Conservation (phyloP, 352 stramenopile genomes). For the Pythium phragmiticola region DNA sequence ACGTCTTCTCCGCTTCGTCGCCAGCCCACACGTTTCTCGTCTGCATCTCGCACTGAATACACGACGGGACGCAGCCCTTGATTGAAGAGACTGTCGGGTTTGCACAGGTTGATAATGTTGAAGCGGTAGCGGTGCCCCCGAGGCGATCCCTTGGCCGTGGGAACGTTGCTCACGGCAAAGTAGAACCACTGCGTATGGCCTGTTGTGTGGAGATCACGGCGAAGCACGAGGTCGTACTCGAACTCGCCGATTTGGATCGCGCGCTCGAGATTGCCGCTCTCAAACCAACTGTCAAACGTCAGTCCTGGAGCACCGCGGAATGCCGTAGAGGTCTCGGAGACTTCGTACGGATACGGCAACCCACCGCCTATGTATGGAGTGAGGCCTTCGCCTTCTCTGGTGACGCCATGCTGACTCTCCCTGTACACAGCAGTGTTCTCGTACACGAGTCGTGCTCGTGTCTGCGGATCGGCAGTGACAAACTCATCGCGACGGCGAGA, state of each 20-base stretch:
- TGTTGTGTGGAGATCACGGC: conserved; percentile 80
- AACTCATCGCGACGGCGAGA: conserved; percentile 31
- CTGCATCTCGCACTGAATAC: conserved; percentile 78
- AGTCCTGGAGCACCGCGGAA: conserved; percentile 36
- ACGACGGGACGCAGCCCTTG: conserved; percentile 88
- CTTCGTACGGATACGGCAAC: conserved; percentile 32
- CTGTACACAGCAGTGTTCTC: conserved; percentile 35
- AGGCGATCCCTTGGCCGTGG: neutral
- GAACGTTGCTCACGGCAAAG: conserved; percentile 86
- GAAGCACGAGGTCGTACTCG: conserved; percentile 91
- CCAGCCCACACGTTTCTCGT: conserved; percentile 64
- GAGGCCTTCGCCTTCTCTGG: neutral
- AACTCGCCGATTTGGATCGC: conserved; percentile 77
- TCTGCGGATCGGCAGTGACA: conserved; percentile 32
- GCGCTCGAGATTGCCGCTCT: conserved; percentile 89
- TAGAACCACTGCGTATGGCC: conserved; percentile 94
- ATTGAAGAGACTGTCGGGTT: conserved; percentile 91
- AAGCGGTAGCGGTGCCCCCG: conserved; percentile 61
- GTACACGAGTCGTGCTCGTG: conserved; percentile 53
- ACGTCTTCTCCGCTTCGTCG: conserved; percentile 69
- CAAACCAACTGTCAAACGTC: conserved; percentile 92
- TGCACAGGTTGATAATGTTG: conserved; percentile 93
- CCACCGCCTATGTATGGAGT: too few relatives aligned
- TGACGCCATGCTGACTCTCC: neutral
- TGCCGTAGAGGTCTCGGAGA: conserved; percentile 29